Base-by-base conservation (phyloP, 768 basidiomycete genomes). In the Floccularia luteovirens region DNA sequence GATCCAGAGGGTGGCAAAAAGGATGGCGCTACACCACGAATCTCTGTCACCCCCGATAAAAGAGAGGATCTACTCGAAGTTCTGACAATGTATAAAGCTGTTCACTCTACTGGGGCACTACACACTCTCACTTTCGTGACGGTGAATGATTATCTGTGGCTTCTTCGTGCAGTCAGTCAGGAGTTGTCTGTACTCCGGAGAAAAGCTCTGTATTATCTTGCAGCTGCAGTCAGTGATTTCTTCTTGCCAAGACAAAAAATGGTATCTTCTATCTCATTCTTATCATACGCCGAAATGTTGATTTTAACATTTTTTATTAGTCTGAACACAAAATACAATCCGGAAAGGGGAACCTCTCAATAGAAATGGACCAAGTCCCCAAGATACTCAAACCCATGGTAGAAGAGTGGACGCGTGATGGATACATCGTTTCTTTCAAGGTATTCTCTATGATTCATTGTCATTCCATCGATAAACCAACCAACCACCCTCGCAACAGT, bases 301-400 rank as follows among this genome's bases (percentile, higher is more conserved):
- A 12, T 7, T 34, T n/a, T 28, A 22, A n/a, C n/a, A n/a, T n/a
- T 14, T 30, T 14, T 30, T 13, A 10, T 5, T 32, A 41, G 94
- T 85, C 90, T 1, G 91, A 90, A 62, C 96, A 99, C 64, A 99
- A 99, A 66, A 98, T 99, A 25, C 94, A 98, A 54, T 96, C 92
- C 1, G 89, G 90, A 21, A 92, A 94, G 55, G 94, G 93, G 1
- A 93, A 83, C 48, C 66, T 98, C 19, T 76, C 79, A 33, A 87
- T 98, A 41, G 93, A 98, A 60, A 99, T 98, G 96, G 96, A 99
- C 55, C 92, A 97, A 58, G 93, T 98, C 0, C 96, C 96, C 5
- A 99, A 99, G 62, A 82, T 97, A 24, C 66, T 99, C 33, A 87
- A 89, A 58, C 86, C 91, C 0, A 68, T 99, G 64, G 92, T 97